Conservation (phyloP, 495 filamentous ascomycete genomes). For the Acidiella bohemica region DNA sequence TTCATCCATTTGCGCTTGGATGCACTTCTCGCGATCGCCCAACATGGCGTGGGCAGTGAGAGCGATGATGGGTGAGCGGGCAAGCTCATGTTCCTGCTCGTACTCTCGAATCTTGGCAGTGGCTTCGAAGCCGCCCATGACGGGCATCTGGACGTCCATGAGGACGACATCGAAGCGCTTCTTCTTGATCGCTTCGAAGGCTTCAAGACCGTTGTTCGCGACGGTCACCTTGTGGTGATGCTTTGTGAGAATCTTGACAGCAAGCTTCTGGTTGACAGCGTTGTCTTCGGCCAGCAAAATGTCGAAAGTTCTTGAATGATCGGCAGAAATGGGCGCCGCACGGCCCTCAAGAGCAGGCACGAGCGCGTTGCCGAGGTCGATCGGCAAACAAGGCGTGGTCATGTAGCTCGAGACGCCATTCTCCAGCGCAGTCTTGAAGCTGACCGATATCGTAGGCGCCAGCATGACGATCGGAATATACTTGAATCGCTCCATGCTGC, state of each 20-base stretch:
- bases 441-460: constrained; percentile 81
- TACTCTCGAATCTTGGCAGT: constrained; percentile 95
- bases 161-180: constrained; percentile 91
- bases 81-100: constrained; percentile 61
- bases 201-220: constrained; percentile 87
- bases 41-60: constrained; percentile 98
- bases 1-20: constrained; percentile 97
- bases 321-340: constrained; percentile 78
- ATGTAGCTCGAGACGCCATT: constrained; percentile 96
- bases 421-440: constrained; percentile 86
- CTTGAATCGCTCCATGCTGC: constrained; percentile 87
- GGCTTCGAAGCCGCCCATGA: constrained; percentile 98
- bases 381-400: constrained; percentile 91
- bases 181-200: constrained; percentile 74
- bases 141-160: constrained; percentile 99
- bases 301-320: constrained; percentile 91
- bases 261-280: constrained; percentile 88
- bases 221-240: constrained; percentile 96
- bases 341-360: constrained; percentile 93
- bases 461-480: constrained; percentile 93
- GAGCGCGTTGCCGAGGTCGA: constrained; percentile 96
- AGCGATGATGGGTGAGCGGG: constrained; percentile 89
- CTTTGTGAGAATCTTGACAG: constrained; percentile 94
- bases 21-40: constrained; percentile 95
- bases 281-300: constrained; percentile 97